Evolutionary conservation across 768 basidiomycete species (phyloP), one percentile per base, ranked within the genome.

Genomic region (Rhodotorula kratochvilovae): DNA sequence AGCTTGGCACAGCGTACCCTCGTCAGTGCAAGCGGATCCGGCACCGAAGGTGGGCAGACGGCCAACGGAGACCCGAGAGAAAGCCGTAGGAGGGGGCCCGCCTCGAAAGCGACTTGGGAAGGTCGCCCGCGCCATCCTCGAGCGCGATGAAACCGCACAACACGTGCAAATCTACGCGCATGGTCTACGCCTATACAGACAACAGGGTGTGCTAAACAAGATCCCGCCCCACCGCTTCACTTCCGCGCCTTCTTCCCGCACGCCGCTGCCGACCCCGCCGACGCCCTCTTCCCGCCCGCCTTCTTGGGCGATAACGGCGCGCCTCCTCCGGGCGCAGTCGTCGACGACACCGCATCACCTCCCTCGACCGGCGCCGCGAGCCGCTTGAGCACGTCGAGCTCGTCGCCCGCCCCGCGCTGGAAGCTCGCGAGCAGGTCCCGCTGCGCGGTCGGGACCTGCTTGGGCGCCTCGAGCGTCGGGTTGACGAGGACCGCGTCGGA

Each of bases 401-500:
- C 68, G 48, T 31, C 58, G 23, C 19, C 27, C 19, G 65, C 65
- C 5, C 65, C 65, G 25, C 25, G 58, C 39, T 70, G 63, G 39
- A 73, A 73, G 21, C 33, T 55, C 39, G 64, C 61, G 31, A 73
- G 56, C 12, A 73, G 31, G 45, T 72, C 71, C n/a, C 56, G 33
- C 33, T 62, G 35, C 13, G 66, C 55, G 48, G 51, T 56, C 46
- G 46, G 25, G 53, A 33, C 31, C 3, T 1, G 53, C 2, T 21
- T 33, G 15, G 59, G 54, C 17, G 43, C 36, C 8, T 10, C 2
- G 15, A 65, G 55, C 8, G 2, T 45, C 13, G 73, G 73, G 42
- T 74, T 74, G 46, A 74, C 58, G 31, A 74, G 54, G 8, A 70
- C 66, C 0, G 66, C 73, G 33, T 74, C 66, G 25, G 31, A 15